A percentile compares a stretch with the other conserved stretches of the same genome.
Conservation (phyloP, 2,329 filamentous ascomycete species). For the Zelopaecilomyces penicillatus region DNA sequence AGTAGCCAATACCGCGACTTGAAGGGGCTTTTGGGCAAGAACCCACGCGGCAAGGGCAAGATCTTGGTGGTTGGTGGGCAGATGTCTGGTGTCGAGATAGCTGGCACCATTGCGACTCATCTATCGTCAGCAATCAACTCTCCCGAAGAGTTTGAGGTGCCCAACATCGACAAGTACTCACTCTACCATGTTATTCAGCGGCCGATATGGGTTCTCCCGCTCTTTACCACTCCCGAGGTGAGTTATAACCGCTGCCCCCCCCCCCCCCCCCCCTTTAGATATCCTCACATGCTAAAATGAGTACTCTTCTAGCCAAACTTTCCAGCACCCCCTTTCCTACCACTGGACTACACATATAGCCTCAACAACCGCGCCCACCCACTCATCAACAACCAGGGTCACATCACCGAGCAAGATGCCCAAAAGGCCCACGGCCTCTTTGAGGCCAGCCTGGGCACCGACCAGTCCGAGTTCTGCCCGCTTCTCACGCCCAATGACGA, state of each 20-base stretch:
- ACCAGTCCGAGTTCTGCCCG: conserved; percentile 44
- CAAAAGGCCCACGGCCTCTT: conserved; percentile 44
- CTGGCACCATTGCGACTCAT: conserved; percentile 62
- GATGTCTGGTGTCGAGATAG: conserved; percentile 74
- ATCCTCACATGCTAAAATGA: background rate
- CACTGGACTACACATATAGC: conserved; percentile 70
- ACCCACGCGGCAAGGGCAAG: conserved; percentile 39
- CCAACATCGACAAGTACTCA: conserved; percentile 40
- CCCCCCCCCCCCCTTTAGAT: background rate
- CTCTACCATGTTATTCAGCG: conserved; percentile 62
- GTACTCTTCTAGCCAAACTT: conserved; percentile 28
- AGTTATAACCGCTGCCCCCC: conserved; percentile 10
- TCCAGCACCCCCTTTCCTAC: conserved; percentile 54
- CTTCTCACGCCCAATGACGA: conserved; percentile 30
- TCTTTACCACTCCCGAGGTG: conserved; percentile 45
- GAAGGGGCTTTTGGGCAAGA: conserved; percentile 34
- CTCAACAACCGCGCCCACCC: conserved; percentile 50
- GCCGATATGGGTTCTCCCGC: conserved; percentile 64
- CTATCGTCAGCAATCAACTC: conserved; percentile 56
- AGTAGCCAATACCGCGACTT: conserved; percentile 59
- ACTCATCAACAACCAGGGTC: conserved; percentile 55
- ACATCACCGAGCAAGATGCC: conserved; percentile 52
- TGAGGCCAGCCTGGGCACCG: conserved; percentile 38
- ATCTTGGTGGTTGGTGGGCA: conserved; percentile 71
- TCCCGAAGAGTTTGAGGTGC: conserved; percentile 32